A percentile compares a stretch with the other conserved stretches of the same genome.
Conservation (phyloP, 208 protist genomes). For the Crithidia expoeki region DNA sequence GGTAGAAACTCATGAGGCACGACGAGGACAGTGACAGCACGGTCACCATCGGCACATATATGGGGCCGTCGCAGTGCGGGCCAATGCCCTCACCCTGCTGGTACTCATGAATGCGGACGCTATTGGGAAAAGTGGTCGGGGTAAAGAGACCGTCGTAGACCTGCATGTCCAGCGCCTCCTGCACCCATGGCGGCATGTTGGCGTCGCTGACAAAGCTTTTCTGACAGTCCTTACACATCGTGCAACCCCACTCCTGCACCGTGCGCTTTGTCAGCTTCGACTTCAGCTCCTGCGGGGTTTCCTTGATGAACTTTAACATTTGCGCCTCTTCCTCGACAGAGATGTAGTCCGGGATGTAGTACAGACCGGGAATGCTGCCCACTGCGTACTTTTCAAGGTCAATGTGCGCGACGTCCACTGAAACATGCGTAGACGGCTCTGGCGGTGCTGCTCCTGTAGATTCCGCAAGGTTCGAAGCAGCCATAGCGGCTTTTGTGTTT, state of each 20-base stretch:
- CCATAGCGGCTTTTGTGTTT: not conserved
- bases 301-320: constrained; percentile 62
- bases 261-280: constrained; percentile 82
- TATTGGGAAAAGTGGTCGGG: constrained; percentile 88
- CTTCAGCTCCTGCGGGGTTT: constrained; percentile 79
- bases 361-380: constrained; percentile 69
- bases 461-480: constrained; percentile 5
- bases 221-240: constrained; percentile 85
- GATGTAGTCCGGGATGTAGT: constrained; percentile 92
- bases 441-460: not conserved
- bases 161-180: constrained; percentile 80
- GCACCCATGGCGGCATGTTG: constrained; percentile 89
- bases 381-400: constrained; percentile 71
- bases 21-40: constrained; percentile 81
- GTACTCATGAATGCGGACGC: constrained; percentile 93
- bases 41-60: constrained; percentile 86
- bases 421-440: not conserved
- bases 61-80: constrained; percentile 89
- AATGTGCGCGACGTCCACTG: constrained; percentile 40
- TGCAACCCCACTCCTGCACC: constrained; percentile 91
- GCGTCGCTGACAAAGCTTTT: constrained; percentile 87
- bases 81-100: constrained; percentile 82
- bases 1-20: constrained; percentile 90
- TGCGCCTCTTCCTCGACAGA: constrained; percentile 72
- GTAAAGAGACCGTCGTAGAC: constrained; percentile 88